These are phyloP conservation scores for Hymenoscyphus salicellus DNA, from an alignment of 2,329 filamentous ascomycete species.

Conservation along the genomic window DNA sequence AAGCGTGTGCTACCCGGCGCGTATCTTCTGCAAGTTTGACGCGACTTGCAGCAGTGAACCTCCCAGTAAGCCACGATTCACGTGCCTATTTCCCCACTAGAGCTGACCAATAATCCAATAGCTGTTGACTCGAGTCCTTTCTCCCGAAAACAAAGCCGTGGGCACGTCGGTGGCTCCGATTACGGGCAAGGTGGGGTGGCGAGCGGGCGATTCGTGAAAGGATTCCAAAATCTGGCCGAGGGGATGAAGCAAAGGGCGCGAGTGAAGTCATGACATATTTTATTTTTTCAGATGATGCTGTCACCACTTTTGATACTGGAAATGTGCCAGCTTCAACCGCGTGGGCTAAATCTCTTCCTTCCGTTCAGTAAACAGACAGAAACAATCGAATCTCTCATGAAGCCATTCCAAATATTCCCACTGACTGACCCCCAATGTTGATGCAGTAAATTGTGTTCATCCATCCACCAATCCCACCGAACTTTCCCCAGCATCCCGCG, in stretches of 20 bases:
- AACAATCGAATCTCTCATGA: background rate
- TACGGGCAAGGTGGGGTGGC: background rate
- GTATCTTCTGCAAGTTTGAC: background rate
- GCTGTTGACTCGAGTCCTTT: background rate
- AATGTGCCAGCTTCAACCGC: background rate
- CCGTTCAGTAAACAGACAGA: background rate
- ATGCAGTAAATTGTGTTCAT: background rate
- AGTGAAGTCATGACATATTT: constrained; percentile 7
- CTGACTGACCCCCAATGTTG: too few relatives aligned
- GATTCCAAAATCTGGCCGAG: background rate
- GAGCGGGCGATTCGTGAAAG: background rate
- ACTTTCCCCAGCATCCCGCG: background rate
- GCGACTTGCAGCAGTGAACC: background rate
- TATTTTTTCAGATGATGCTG: background rate
- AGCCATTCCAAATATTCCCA: background rate
- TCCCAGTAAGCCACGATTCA: background rate
- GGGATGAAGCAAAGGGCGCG: background rate
- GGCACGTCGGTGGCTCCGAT: background rate
- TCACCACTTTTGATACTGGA: background rate
- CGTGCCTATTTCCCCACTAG: background rate
- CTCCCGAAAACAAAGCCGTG: background rate
- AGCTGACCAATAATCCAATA: background rate
- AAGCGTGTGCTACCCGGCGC: background rate
- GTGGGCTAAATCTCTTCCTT: background rate
- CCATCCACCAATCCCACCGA: background rate